Evolutionary conservation across 225 moss, liverwort and hornwort genomes (phyloP).

Genomic region (Pseudoscleropodium purum): DNA sequence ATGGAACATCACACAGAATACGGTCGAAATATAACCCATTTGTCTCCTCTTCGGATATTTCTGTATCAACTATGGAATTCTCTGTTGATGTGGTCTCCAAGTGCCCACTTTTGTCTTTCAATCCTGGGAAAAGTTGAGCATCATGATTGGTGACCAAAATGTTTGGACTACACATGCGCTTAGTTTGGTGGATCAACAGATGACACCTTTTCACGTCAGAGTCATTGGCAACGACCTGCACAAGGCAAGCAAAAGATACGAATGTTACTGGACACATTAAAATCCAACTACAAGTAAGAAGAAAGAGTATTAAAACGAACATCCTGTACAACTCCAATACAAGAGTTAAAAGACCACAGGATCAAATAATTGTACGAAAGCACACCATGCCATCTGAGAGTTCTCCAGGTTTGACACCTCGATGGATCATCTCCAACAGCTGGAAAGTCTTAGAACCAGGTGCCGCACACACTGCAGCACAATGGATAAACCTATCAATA

Average conservation of each 20-base stretch:
- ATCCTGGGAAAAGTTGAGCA: slow-evolving; percentile 83
- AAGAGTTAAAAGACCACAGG: not conserved
- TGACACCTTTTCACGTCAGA: slow-evolving; percentile 89
- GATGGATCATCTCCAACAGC: slow-evolving; percentile 88
- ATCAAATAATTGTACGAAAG: not conserved
- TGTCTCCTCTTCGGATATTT: slow-evolving; percentile 32
- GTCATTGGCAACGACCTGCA: slow-evolving; percentile 84
- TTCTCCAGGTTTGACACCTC: slow-evolving; percentile 54
- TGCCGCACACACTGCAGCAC: slow-evolving; percentile 80
- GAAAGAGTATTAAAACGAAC: not conserved
- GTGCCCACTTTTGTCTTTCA: slow-evolving; percentile 39
- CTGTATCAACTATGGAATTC: not conserved
- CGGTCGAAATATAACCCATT: slow-evolving; percentile 67
- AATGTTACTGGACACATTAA: not conserved
- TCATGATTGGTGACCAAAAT: slow-evolving; percentile 92
- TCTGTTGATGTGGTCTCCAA: slow-evolving; percentile 4
- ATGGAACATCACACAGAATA: slow-evolving; percentile 82
- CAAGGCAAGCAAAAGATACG: not conserved
- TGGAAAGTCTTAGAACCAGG: slow-evolving; percentile 96
- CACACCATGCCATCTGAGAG: slow-evolving; percentile 77
- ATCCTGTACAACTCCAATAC: not conserved
- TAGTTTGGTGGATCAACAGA: slow-evolving; percentile 87
- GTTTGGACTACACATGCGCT: slow-evolving; percentile 95
- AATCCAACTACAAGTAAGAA: not conserved
- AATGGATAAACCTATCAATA: not conserved